These are phyloP conservation scores for Amaranthus tricolor DNA, from an alignment of 179 eudicot genomes.

Conservation along the genomic window DNA sequence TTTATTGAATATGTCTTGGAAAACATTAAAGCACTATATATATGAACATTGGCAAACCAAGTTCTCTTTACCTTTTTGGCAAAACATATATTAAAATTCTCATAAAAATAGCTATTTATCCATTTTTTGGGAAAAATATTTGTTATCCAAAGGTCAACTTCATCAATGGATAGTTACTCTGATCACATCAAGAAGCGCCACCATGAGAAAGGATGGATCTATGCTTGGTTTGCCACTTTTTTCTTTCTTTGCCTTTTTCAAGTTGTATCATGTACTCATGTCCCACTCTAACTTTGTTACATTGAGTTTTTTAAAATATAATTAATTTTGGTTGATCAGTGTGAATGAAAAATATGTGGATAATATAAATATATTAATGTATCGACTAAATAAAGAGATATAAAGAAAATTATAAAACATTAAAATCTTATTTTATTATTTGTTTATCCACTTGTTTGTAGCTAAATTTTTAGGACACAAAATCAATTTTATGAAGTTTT, in stretches of 20 bases:
- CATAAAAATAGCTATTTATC: neutral
- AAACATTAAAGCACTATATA: constrained; percentile 15
- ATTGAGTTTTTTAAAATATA: no score
- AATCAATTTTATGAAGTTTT: no score
- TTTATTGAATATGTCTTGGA: neutral
- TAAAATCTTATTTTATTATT: no score
- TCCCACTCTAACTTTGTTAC: no score
- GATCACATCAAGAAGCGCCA: constrained; percentile 47
- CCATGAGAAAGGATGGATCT: constrained; percentile 52
- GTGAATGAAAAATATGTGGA: no score
- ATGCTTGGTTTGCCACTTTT: constrained; percentile 46
- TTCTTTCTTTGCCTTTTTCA: neutral
- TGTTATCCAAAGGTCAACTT: constrained; percentile 16
- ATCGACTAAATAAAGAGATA: no score
- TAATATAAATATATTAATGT: no score
- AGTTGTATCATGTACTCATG: neutral
- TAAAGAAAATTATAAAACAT: no score
- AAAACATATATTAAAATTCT: constrained; percentile 2
- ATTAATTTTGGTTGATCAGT: no score
- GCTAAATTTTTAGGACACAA: no score
- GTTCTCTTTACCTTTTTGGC: constrained; percentile 20
- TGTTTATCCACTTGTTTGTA: no score
- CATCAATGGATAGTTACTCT: constrained; percentile 26
- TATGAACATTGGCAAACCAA: constrained; percentile 12
- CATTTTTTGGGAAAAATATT: constrained; percentile 1